Evolutionary conservation across 2,329 filamentous ascomycete genomes (phyloP).

Genomic region (Colletotrichum musae): DNA sequence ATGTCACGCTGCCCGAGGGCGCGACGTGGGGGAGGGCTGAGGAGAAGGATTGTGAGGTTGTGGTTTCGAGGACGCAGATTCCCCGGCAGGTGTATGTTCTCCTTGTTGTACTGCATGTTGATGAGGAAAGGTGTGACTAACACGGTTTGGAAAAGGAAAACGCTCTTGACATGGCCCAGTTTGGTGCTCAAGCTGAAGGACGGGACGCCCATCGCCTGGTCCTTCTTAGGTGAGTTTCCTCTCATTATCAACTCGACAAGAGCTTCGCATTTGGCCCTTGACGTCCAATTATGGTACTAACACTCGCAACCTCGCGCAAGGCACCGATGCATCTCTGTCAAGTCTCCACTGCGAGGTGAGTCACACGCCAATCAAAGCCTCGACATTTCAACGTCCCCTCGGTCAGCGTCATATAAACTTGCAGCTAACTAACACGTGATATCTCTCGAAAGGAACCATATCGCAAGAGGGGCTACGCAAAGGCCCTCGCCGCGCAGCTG

Average conservation of each 20-base stretch:
- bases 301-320: conserved; percentile 48
- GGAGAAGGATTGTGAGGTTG: conserved; percentile 68
- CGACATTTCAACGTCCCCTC: not conserved
- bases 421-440: not conserved
- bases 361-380: no score
- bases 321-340: conserved; percentile 73
- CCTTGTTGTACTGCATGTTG: not conserved
- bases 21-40: conserved; percentile 70
- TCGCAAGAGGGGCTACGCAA: conserved; percentile 74
- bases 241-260: no score
- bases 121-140: not conserved
- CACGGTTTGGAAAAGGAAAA: conserved; percentile 50
- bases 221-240: conserved; percentile 63
- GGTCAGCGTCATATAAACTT: not conserved
- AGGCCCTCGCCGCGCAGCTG: conserved; percentile 70
- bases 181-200: conserved; percentile 61
- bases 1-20: conserved; percentile 56
- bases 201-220: conserved; percentile 73
- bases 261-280: not conserved
- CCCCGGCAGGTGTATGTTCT: conserved; percentile 66
- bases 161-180: conserved; percentile 61
- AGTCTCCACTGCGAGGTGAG: conserved; percentile 71
- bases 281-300: not conserved
- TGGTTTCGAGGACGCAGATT: conserved; percentile 69
- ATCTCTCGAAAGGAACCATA: conserved; percentile 59